These are phyloP conservation scores for Pilasporangium apinafurcum DNA, from an alignment of 352 stramenopile species.

Conservation along the genomic window DNA sequence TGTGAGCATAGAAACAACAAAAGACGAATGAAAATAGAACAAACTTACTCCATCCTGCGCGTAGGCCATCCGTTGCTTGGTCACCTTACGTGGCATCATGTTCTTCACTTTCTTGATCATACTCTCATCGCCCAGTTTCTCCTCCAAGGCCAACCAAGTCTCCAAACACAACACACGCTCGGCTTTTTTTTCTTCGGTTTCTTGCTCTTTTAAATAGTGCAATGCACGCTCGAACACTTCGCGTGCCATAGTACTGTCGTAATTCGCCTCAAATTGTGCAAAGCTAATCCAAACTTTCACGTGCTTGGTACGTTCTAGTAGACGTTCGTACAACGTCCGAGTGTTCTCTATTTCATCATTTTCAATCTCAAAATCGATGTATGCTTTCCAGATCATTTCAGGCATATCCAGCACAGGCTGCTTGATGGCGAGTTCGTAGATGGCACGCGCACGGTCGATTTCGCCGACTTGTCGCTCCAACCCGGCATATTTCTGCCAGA, in stretches of 20 bases:
- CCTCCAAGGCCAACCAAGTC: slow-evolving; percentile 94
- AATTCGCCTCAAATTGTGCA: slow-evolving; percentile 81
- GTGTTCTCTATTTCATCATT: slow-evolving; percentile 80
- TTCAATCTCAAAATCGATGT: slow-evolving; percentile 99
- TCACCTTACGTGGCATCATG: slow-evolving; percentile 94
- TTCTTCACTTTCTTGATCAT: slow-evolving; percentile 87
- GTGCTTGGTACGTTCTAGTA: slow-evolving; percentile 96
- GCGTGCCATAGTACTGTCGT: slow-evolving; percentile 63
- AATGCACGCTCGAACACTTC: slow-evolving; percentile 90
- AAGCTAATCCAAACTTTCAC: slow-evolving; percentile 96
- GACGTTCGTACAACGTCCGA: slow-evolving; percentile 91
- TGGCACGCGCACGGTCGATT: slow-evolving; percentile 87
- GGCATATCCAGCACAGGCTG: slow-evolving; percentile 97
- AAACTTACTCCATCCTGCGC: slow-evolving; percentile 83
- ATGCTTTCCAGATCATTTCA: slow-evolving; percentile 98
- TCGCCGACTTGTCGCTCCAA: slow-evolving; percentile 96
- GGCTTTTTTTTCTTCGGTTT: slow-evolving; percentile 80
- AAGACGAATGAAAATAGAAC: background rate
- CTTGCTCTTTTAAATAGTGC: slow-evolving; percentile 86
- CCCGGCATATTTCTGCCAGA: slow-evolving; percentile 95
- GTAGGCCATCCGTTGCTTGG: slow-evolving; percentile 94
- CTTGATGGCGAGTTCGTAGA: slow-evolving; percentile 95
- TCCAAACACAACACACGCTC: slow-evolving; percentile 96
- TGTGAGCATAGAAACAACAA: slow-evolving; percentile 12
- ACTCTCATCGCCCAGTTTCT: slow-evolving; percentile 45